Conservation (phyloP, 2,329 filamentous ascomycete genomes). For the Helotiales sp. region DNA sequence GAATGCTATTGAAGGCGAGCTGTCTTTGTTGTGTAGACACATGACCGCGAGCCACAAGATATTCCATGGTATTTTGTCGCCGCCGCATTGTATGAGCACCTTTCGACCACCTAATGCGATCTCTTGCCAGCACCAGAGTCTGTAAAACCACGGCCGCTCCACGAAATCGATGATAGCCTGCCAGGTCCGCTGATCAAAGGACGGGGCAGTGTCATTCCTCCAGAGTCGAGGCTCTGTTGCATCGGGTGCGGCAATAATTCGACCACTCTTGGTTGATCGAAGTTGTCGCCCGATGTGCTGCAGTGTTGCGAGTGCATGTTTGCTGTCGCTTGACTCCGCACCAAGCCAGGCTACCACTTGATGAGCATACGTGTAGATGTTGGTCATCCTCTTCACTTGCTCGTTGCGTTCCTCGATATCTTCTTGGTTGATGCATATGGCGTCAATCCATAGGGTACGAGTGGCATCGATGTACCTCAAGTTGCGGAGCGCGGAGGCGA, state of each 20-base stretch:
- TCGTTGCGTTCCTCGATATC: background rate
- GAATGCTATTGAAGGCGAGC: background rate
- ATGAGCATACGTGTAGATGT: background rate
- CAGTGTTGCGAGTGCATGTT: background rate
- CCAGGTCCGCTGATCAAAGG: background rate
- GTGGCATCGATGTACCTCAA: background rate
- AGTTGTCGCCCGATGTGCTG: background rate
- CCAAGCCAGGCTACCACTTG: background rate
- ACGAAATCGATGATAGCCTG: background rate
- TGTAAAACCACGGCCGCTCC: background rate
- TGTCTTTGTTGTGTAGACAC: background rate
- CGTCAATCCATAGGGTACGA: background rate
- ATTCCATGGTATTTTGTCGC: background rate
- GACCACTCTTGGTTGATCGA: background rate
- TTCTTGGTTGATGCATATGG: background rate
- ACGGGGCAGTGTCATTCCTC: background rate
- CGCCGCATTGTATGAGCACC: background rate
- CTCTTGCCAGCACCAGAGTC: background rate
- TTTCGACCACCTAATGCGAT: background rate
- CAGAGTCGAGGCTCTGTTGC: background rate
- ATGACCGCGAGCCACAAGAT: background rate
- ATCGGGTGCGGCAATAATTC: background rate
- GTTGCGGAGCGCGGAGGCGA: background rate
- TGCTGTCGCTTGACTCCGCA: background rate
- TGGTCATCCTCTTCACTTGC: background rate